These are phyloP conservation scores for Oryza longistaminata DNA, from an alignment of 176 grass and related monocot species.

Conservation along the genomic window DNA sequence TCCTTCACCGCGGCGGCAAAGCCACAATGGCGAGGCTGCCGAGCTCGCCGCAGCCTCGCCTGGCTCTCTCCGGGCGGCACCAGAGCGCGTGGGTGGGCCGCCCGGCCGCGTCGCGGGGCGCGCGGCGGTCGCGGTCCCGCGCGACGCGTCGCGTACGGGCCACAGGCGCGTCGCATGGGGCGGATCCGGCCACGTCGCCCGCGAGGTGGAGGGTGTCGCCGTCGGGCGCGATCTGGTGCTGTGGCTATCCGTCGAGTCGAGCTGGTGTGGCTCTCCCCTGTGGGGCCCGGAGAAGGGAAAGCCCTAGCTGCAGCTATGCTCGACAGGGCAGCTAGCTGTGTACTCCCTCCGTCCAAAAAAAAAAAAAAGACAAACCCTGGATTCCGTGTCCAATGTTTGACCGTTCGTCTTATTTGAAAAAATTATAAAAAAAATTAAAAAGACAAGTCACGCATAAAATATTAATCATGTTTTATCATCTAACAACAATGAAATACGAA, in stretches of 20 bases:
- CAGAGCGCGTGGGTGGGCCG: background rate
- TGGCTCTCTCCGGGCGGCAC: too few relatives aligned
- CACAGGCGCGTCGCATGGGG: constrained; percentile 42
- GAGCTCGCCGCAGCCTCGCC: constrained; percentile 25
- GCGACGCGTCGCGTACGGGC: constrained; percentile 24
- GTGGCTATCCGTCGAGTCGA: constrained; percentile 11
- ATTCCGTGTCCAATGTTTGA: too few relatives aligned
- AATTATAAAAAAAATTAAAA: too few relatives aligned
- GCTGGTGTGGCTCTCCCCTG: background rate
- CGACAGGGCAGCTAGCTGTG: background rate
- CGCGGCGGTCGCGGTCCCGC: background rate
- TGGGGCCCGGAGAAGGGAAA: background rate
- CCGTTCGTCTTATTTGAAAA: too few relatives aligned
- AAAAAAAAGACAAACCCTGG: too few relatives aligned
- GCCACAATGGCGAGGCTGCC: background rate
- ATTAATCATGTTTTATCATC: too few relatives aligned
- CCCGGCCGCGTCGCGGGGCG: background rate
- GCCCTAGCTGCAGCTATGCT: background rate
- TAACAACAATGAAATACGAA: too few relatives aligned
- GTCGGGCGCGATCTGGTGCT: constrained; percentile 38
- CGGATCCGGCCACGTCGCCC: constrained; percentile 49
- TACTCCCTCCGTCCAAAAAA: too few relatives aligned
- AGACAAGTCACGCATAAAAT: too few relatives aligned
- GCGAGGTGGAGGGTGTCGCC: constrained; percentile 18
- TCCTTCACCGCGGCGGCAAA: background rate